These are phyloP conservation scores for Pichia nanzhaoensis DNA, from an alignment of 805 yeast species.

Conservation along the genomic window DNA sequence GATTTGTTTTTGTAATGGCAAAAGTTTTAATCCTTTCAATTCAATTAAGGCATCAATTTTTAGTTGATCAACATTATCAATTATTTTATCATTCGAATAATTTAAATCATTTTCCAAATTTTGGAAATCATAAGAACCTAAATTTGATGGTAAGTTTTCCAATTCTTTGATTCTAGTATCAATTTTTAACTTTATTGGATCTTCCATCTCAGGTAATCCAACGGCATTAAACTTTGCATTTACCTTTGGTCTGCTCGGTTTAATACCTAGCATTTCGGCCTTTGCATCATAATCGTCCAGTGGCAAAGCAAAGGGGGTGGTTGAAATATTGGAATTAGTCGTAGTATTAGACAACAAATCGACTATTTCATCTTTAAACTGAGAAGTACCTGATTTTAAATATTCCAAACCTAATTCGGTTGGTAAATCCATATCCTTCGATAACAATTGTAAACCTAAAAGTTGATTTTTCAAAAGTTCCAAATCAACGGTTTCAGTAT, in stretches of 20 bases:
- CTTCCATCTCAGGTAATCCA: slow-evolving; percentile 48
- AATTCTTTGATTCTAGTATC: slow-evolving; percentile 52
- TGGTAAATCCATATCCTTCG: slow-evolving; percentile 63
- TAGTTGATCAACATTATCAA: slow-evolving; percentile 44
- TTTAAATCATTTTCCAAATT: slow-evolving; percentile 28
- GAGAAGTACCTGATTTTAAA: slow-evolving; percentile 16
- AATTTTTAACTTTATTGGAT: slow-evolving; percentile 45
- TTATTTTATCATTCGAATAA: slow-evolving; percentile 37
- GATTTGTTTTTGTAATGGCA: slow-evolving; percentile 63
- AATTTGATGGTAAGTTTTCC: slow-evolving; percentile 60
- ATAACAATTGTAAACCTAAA: slow-evolving; percentile 54
- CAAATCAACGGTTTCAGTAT: slow-evolving; percentile 34
- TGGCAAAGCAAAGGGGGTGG: slow-evolving; percentile 13
- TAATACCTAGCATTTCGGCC: slow-evolving; percentile 37
- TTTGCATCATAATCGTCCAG: slow-evolving; percentile 30
- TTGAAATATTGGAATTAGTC: slow-evolving; percentile 4
- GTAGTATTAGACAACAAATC: background rate
- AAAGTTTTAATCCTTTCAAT: slow-evolving; percentile 56
- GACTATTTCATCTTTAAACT: background rate
- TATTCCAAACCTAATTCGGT: slow-evolving; percentile 38
- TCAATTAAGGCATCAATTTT: slow-evolving; percentile 66
- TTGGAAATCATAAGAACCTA: slow-evolving; percentile 50
- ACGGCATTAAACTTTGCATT: slow-evolving; percentile 36
- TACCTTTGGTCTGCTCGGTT: slow-evolving; percentile 22
- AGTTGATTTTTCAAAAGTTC: slow-evolving; percentile 51